Base-by-base conservation (phyloP, 495 filamentous ascomycete genomes). In the Eremomyces bilateralis region DNA sequence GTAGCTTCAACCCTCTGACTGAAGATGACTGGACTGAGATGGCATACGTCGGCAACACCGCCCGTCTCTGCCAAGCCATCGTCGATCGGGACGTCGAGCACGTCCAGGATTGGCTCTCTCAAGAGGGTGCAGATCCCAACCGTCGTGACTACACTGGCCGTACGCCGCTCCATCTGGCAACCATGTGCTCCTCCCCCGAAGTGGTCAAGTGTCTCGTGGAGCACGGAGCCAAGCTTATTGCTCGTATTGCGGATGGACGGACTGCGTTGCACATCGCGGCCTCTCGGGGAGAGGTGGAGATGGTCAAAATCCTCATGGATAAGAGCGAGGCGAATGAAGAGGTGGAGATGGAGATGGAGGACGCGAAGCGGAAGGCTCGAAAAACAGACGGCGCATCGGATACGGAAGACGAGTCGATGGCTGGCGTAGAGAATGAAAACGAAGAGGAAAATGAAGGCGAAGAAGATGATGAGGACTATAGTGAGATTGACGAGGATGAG, bases 261-360 rank as follows among this genome's bases (percentile, higher is more conserved):
- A 84, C 78, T 1, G 75, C 80, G 4, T 57, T 90, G 25, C 80
- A 85, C 50, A 58, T 85, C 21, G 80, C 80, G 6, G 73, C 76
- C 27, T 62, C 63, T 4, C 61, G 73, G 8, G 80, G 80, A 1
- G 53, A 65, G 41, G 52, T 58, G 11, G 71, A 75, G 20, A 82
- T 85, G 20, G 54, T 85, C 37, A 65, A 60, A 34, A 66, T 73
- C 15, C 57, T 90, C 4, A 57, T 85, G 36, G 53, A 65, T 6
- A 76, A 68, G 52, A 84, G 79, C 42, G 60, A 63, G 28, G 51
- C 61, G 18, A 85, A 84, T 39, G 73, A 82, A 49, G 67, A 65
- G 19, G 69, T 69, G 43, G 69, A 69, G 36, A 64, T 64, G 19
- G 59, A 67, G 16, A 70, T 63, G 42, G 53, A 65, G 32, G 63